Evolutionary conservation across 2,329 filamentous ascomycete species (phyloP).

Genomic region (Xylariaceae sp.): DNA sequence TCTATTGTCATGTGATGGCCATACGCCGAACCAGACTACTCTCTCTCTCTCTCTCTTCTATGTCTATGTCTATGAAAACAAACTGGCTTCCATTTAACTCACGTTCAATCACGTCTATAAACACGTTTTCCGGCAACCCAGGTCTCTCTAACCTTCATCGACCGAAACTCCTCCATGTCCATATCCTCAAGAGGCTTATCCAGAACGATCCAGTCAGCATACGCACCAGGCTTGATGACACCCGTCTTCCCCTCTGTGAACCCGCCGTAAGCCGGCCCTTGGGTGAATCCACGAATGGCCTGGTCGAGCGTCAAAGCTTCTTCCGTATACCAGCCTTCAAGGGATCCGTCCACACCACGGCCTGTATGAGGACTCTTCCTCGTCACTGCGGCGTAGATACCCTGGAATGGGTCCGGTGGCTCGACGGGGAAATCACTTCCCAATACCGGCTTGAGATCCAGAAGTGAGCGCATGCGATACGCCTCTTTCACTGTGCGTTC

Average conservation of each 20-base stretch:
- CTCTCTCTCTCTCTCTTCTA: no score
- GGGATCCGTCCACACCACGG: constrained; percentile 40
- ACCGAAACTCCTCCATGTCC: constrained; percentile 47
- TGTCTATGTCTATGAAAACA: no score
- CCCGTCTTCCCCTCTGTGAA: constrained; percentile 56
- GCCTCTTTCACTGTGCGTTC: constrained; percentile 50
- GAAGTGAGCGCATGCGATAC: constrained; percentile 60
- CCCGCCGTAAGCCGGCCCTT: constrained; percentile 51
- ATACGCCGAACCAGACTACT: background rate
- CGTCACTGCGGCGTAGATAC: constrained; percentile 62
- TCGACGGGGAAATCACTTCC: constrained; percentile 70
- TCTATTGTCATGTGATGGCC: no score
- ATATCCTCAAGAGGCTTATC: constrained; percentile 50
- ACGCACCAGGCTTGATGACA: constrained; percentile 52
- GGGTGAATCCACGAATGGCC: constrained; percentile 58
- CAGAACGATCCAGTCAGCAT: constrained; percentile 67
- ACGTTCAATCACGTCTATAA: constrained; percentile 30
- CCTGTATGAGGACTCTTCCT: constrained; percentile 54
- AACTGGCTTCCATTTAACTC: background rate
- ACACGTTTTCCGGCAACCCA: constrained; percentile 58
- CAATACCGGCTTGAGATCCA: constrained; percentile 50
- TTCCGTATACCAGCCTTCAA: constrained; percentile 51
- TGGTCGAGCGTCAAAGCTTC: constrained; percentile 55
- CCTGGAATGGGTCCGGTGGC: constrained; percentile 60
- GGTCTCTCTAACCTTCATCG: constrained; percentile 56